A percentile compares a stretch with the other conserved stretches of the same genome.
These are phyloP conservation scores for Bipolaris zeicola DNA, from an alignment of 2,329 filamentous ascomycete genomes.

Conservation along the genomic window DNA sequence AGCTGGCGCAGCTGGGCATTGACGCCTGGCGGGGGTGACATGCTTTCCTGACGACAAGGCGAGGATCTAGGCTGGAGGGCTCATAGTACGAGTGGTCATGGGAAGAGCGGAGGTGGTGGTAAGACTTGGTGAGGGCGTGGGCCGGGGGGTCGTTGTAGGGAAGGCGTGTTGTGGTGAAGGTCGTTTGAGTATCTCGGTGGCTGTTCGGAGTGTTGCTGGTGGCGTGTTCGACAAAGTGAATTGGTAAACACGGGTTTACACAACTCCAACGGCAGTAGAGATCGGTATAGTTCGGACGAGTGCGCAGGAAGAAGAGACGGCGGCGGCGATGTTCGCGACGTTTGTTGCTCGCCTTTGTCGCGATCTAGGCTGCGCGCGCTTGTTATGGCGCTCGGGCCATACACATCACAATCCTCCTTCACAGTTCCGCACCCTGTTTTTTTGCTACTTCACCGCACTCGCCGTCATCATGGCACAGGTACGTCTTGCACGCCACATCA, in stretches of 20 bases:
- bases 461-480: constrained; percentile 14
- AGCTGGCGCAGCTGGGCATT: constrained; percentile 67
- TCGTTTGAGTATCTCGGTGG: constrained; percentile 26
- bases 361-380: constrained; percentile 9
- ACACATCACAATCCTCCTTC: constrained; percentile 4
- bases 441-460: neutral
- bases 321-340: constrained; percentile 5
- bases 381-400: constrained; percentile 5
- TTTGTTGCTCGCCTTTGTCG: constrained; percentile 8
- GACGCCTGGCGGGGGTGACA: constrained; percentile 63
- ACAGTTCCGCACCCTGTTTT: neutral
- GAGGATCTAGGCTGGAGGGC: constrained; percentile 12
- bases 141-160: constrained; percentile 10
- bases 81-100: constrained; percentile 7
- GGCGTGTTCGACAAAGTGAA: constrained; percentile 46
- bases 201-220: constrained; percentile 7
- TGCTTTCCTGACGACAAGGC: constrained; percentile 38
- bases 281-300: constrained; percentile 5
- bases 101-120: neutral
- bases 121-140: constrained; percentile 4
- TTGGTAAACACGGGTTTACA: constrained; percentile 39
- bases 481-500: neutral
- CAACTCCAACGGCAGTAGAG: constrained; percentile 15
- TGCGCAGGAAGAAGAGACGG: neutral
- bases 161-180: constrained; percentile 12